phyloP scores from a whole-genome alignment of 768 basidiomycete species.

The Termitomyces sp. region DNA sequence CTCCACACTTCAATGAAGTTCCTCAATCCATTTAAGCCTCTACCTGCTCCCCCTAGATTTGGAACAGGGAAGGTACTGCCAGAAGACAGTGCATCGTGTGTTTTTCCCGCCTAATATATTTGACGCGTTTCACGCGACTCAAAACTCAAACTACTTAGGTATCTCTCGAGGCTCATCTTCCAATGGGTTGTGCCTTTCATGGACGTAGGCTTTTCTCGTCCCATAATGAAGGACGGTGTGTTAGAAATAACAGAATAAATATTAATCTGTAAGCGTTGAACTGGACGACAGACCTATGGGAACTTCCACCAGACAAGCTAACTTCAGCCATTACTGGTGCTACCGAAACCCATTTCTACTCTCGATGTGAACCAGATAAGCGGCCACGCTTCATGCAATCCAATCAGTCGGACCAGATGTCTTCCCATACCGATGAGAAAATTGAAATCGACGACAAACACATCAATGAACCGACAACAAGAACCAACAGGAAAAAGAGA shows the following conservation, averaged over 20 bases:
- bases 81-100: conserved; percentile 34
- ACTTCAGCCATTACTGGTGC: conserved; percentile 33
- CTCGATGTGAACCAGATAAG: conserved; percentile 44
- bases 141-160: conserved; percentile 20
- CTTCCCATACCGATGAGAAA: neutral
- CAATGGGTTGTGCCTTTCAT: conserved; percentile 54
- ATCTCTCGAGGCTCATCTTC: conserved; percentile 40
- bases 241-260: neutral
- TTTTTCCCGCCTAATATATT: neutral
- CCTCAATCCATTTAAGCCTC: conserved; percentile 32
- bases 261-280: neutral
- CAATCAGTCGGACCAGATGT: neutral
- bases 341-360: conserved; percentile 43
- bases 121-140: neutral
- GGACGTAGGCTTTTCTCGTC: conserved; percentile 52
- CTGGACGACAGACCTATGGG: conserved; percentile 44
- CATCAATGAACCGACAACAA: neutral
- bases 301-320: conserved; percentile 33
- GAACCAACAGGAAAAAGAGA: conserved; percentile 1
- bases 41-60: conserved; percentile 46
- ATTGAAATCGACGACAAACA: conserved; percentile 5
- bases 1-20: conserved; percentile 17
- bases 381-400: conserved; percentile 29
- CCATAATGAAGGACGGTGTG: conserved; percentile 51
- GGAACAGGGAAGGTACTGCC: conserved; percentile 41